Percentiles rank a stretch among this genome's conserved stretches.
Conservation (phyloP, 805 yeast genomes). For the Metschnikowia lochheadii region DNA sequence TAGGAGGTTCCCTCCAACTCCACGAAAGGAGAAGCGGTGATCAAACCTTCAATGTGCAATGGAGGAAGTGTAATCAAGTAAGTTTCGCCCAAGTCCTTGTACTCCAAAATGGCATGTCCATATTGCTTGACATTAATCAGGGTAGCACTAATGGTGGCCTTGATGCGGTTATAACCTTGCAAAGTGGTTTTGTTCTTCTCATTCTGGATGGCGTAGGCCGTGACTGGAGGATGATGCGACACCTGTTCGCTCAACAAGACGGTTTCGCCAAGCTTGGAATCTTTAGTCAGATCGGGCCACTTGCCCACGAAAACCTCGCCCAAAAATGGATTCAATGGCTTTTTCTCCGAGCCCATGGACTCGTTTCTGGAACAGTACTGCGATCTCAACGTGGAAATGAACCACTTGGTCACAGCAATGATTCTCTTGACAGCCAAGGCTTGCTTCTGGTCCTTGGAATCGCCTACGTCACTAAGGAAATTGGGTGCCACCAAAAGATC, state of each 20-base stretch:
- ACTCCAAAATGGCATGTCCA: constrained; percentile 81
- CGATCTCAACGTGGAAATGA: constrained; percentile 82
- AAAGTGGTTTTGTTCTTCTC: constrained; percentile 62
- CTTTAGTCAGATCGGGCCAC: constrained; percentile 58
- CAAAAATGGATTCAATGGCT: constrained; percentile 92
- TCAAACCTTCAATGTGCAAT: constrained; percentile 88
- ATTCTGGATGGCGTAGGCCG: constrained; percentile 84
- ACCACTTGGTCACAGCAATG: constrained; percentile 85
- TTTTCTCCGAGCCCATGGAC: constrained; percentile 91
- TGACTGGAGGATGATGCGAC: constrained; percentile 95
- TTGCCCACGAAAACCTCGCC: constrained; percentile 93
- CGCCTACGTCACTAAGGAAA: constrained; percentile 42
- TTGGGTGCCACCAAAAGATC: constrained; percentile 75
- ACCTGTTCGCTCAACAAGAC: constrained; percentile 85
- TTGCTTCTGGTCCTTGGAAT: constrained; percentile 28
- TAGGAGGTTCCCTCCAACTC: constrained; percentile 88
- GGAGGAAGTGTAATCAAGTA: constrained; percentile 89
- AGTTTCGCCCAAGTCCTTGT: constrained; percentile 56
- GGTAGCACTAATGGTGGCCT: constrained; percentile 75
- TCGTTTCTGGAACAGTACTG: constrained; percentile 94
- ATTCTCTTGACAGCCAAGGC: constrained; percentile 59
- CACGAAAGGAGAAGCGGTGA: constrained; percentile 89
- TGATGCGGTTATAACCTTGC: constrained; percentile 88
- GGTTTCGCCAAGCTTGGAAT: constrained; percentile 66
- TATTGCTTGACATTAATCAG: constrained; percentile 83